phyloP scores from a whole-genome alignment of 257 asterid species.

The Nicotiana undulata region DNA sequence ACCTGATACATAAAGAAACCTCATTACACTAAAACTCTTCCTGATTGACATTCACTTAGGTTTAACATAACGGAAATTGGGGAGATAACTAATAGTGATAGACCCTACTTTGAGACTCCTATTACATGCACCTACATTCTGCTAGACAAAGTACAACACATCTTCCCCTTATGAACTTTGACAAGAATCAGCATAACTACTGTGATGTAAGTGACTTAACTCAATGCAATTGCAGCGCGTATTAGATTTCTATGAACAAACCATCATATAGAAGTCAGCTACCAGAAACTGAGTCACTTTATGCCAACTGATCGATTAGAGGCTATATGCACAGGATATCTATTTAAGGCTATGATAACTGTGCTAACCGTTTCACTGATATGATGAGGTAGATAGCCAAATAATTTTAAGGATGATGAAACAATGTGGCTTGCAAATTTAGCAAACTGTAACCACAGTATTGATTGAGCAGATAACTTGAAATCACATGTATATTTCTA shows the following conservation, averaged over 20 bases:
- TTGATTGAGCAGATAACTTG: neutral
- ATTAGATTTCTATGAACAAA: neutral
- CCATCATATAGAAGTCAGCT: neutral
- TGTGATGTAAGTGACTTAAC: neutral
- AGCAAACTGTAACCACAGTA: neutral
- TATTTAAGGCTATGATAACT: neutral
- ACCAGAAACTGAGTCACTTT: neutral
- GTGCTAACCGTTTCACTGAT: neutral
- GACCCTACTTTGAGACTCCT: neutral
- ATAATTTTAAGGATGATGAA: neutral
- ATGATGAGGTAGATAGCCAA: neutral
- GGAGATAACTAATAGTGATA: neutral
- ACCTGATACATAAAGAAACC: constrained; percentile 38
- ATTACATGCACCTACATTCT: neutral
- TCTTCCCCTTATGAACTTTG: neutral
- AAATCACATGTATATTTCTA: constrained; percentile 14
- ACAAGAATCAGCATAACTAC: neutral
- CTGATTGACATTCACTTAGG: neutral
- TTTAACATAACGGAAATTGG: neutral
- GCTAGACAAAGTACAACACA: neutral
- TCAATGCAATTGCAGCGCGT: neutral
- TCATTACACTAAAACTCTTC: neutral
- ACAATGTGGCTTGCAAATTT: neutral
- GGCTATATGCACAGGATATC: neutral
- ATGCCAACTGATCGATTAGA: neutral